Conservation (phyloP, 2,329 filamentous ascomycete genomes). For the Aspergillus awamori region DNA sequence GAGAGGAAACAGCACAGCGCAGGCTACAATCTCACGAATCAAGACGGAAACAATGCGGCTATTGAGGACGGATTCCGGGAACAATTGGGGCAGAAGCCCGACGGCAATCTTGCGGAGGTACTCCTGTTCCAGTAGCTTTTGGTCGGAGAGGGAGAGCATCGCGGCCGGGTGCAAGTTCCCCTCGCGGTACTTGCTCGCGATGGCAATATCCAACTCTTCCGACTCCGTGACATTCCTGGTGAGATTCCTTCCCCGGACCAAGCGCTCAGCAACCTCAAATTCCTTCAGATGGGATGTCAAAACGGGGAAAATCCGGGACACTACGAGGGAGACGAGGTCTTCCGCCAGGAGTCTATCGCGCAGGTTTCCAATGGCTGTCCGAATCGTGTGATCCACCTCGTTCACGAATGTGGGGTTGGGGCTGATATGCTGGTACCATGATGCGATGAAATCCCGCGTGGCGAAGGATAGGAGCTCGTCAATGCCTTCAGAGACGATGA, state of each 20-base stretch:
- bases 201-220: constrained; percentile 91
- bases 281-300: constrained; percentile 86
- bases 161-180: constrained; percentile 87
- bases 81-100: constrained; percentile 70
- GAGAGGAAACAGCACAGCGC: constrained; percentile 83
- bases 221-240: constrained; percentile 92
- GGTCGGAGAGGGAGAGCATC: constrained; percentile 79
- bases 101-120: constrained; percentile 77
- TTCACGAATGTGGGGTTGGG: constrained; percentile 77
- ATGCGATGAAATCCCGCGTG: constrained; percentile 78
- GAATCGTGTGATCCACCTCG: constrained; percentile 80
- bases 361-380: constrained; percentile 70
- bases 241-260: constrained; percentile 82
- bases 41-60: constrained; percentile 81
- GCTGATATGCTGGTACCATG: constrained; percentile 89
- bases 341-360: constrained; percentile 71
- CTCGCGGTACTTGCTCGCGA: constrained; percentile 90
- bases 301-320: constrained; percentile 81
- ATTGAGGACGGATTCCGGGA: constrained; percentile 72
- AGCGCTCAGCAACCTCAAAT: constrained; percentile 85
- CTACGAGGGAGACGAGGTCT: constrained; percentile 81
- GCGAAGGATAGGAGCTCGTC: constrained; percentile 78
- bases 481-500: constrained; percentile 75
- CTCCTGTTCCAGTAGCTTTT: constrained; percentile 82
- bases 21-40: constrained; percentile 86